Percentiles rank a stretch among this genome's conserved stretches.
These are phyloP conservation scores for Ophiostoma triangulosporum DNA, from an alignment of 2,329 filamentous ascomycete species.

Conservation along the genomic window DNA sequence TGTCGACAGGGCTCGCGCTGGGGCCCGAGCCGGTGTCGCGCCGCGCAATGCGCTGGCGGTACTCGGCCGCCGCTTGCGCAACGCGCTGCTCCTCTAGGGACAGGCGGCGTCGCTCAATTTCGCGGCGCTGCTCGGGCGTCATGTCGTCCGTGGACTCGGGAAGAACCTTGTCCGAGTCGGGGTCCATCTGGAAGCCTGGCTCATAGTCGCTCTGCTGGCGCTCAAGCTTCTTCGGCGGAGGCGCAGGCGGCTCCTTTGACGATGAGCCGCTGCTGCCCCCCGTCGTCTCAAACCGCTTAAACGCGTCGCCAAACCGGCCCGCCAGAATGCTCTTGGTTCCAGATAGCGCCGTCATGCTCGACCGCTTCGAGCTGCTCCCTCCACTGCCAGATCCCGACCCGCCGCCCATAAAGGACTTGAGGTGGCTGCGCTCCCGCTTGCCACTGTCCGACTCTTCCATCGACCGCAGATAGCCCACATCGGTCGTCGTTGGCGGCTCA, in stretches of 20 bases:
- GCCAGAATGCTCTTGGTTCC: slow-evolving; percentile 72
- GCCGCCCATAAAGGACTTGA: slow-evolving; percentile 29
- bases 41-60: slow-evolving; percentile 59
- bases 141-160: slow-evolving; percentile 54
- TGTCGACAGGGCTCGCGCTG: not conserved
- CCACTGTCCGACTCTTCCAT: slow-evolving; percentile 18
- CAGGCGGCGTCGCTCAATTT: slow-evolving; percentile 69
- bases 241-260: not conserved
- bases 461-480: slow-evolving; percentile 69
- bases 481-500: slow-evolving; percentile 59
- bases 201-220: slow-evolving; percentile 57
- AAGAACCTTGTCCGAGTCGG: slow-evolving; percentile 39
- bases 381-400: not conserved
- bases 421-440: slow-evolving; percentile 39
- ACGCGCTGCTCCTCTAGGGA: slow-evolving; percentile 85
- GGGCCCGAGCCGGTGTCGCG: slow-evolving; percentile 27
- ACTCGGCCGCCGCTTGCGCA: slow-evolving; percentile 76
- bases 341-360: slow-evolving; percentile 58
- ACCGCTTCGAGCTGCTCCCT: slow-evolving; percentile 48
- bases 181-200: slow-evolving; percentile 47
- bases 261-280: slow-evolving; percentile 20
- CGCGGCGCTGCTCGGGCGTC: slow-evolving; percentile 77
- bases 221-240: slow-evolving; percentile 32
- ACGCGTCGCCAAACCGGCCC: slow-evolving; percentile 84
- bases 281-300: slow-evolving; percentile 66